phyloP scores from a whole-genome alignment of 2,329 filamentous ascomycete species.

The Ophiostoma triangulosporum region DNA sequence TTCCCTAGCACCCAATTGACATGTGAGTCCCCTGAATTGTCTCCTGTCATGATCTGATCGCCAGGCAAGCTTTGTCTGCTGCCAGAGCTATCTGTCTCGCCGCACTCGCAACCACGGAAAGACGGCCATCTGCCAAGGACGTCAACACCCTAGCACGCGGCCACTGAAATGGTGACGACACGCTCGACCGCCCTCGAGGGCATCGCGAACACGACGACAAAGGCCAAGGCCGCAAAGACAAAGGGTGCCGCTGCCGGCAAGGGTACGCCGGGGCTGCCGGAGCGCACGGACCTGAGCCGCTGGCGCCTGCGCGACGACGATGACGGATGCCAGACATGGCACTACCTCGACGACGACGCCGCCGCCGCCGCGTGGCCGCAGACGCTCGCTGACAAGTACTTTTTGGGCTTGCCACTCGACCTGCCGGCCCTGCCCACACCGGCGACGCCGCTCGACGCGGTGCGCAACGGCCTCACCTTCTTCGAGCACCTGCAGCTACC shows the following conservation, averaged over 20 bases:
- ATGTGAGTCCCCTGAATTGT: background rate
- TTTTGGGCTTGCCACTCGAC: conserved; percentile 62
- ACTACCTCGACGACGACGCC: conserved; percentile 67
- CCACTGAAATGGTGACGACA: conserved; percentile 12
- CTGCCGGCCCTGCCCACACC: conserved; percentile 59
- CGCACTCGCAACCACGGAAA: too few relatives aligned
- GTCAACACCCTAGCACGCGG: too few relatives aligned
- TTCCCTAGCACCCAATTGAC: background rate
- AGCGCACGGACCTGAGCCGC: conserved; percentile 62
- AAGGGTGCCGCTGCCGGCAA: too few relatives aligned
- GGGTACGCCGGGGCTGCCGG: too few relatives aligned
- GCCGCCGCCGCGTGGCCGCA: conserved; percentile 71
- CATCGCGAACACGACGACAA: background rate
- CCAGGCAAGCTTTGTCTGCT: too few relatives aligned
- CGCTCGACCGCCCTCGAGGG: conserved; percentile 20
- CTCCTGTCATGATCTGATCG: too few relatives aligned
- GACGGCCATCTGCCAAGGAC: too few relatives aligned
- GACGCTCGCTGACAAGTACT: conserved; percentile 77
- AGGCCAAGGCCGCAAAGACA: conserved; percentile 18
- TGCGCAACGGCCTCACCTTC: conserved; percentile 72
- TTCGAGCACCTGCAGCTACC: conserved; percentile 81
- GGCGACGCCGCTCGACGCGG: conserved; percentile 60
- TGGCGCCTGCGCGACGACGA: conserved; percentile 84
- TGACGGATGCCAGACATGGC: conserved; percentile 80
- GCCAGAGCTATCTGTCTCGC: too few relatives aligned